Conservation (phyloP, 352 stramenopile genomes). For the Globisporangium heterothallicum region DNA sequence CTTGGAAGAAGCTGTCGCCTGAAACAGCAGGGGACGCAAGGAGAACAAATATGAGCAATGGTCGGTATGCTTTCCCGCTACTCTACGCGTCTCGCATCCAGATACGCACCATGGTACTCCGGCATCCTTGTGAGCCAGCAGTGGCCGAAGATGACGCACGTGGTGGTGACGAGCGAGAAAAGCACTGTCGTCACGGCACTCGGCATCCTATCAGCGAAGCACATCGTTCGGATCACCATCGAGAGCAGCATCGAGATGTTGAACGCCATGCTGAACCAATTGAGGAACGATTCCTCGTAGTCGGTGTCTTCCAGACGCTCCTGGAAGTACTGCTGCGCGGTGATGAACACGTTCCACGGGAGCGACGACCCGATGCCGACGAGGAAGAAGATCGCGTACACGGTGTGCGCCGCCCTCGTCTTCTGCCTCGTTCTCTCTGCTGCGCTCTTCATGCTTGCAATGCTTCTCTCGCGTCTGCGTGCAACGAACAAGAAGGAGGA, state of each 20-base stretch:
- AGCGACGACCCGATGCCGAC: conserved; percentile 70
- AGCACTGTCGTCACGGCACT: conserved; percentile 56
- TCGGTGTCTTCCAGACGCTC: conserved; percentile 46
- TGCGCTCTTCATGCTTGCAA: neutral
- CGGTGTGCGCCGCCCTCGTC: conserved; percentile 26
- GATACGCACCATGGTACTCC: conserved; percentile 45
- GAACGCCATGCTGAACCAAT: conserved; percentile 84
- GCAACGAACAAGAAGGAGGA: conserved; percentile 6
- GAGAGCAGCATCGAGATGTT: conserved; percentile 74
- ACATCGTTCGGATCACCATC: conserved; percentile 65
- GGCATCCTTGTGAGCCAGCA: conserved; percentile 68
- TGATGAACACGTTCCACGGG: conserved; percentile 87
- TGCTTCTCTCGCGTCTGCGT: conserved; percentile 1
- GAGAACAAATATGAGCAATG: neutral
- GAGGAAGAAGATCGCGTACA: conserved; percentile 77
- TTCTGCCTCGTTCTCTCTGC: conserved; percentile 1
- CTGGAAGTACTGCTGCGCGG: conserved; percentile 74
- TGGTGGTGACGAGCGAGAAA: conserved; percentile 59
- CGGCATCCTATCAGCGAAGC: conserved; percentile 56
- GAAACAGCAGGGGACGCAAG: no score
- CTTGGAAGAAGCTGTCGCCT: conserved; percentile 62
- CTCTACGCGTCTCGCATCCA: neutral
- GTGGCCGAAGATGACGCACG: conserved; percentile 66
- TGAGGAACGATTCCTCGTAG: conserved; percentile 79
- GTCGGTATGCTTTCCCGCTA: conserved; percentile 13